These are phyloP conservation scores for Diaporthe sp. DNA, from an alignment of 2,329 filamentous ascomycete species.

Conservation along the genomic window DNA sequence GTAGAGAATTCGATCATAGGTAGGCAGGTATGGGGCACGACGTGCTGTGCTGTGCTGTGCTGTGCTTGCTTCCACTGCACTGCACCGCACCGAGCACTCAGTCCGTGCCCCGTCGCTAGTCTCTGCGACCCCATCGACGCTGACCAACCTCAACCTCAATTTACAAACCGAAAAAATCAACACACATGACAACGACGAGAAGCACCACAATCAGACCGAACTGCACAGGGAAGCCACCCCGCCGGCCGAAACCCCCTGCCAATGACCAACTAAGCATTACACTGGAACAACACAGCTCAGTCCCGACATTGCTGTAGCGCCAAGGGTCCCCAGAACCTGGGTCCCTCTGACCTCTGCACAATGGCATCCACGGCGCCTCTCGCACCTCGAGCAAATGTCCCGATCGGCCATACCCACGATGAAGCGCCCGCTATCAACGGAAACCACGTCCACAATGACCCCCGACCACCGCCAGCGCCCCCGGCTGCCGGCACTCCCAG, in stretches of 20 bases:
- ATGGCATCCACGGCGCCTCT: conserved; percentile 40
- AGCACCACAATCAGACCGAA: conserved; percentile 28
- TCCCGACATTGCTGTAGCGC: conserved; percentile 32
- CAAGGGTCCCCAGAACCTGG: conserved; percentile 11
- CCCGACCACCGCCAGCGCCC: conserved; percentile 58
- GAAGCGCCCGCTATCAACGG: conserved; percentile 52
- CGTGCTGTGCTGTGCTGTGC: not conserved
- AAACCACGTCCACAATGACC: conserved; percentile 53
- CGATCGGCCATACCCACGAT: conserved; percentile 43
- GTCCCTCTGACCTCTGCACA: conserved; percentile 26
- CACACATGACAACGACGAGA: conserved; percentile 28
- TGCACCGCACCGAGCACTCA: conserved; percentile 5
- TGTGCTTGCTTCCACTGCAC: not conserved
- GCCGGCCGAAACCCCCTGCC: conserved; percentile 33
- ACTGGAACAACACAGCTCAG: conserved; percentile 29
- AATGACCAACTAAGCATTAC: conserved; percentile 33
- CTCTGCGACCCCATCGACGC: conserved; percentile 31
- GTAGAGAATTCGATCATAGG: conserved; percentile 31
- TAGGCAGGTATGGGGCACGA: not conserved
- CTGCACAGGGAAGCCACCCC: conserved; percentile 26
- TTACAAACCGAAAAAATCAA: conserved; percentile 31
- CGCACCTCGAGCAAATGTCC: conserved; percentile 33
- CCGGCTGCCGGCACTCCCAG: conserved; percentile 70
- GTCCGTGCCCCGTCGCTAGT: conserved; percentile 34
- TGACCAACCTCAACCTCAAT: conserved; percentile 35